phyloP scores from a whole-genome alignment of 2,329 filamentous ascomycete species.

The Ramichloridium luteum region DNA sequence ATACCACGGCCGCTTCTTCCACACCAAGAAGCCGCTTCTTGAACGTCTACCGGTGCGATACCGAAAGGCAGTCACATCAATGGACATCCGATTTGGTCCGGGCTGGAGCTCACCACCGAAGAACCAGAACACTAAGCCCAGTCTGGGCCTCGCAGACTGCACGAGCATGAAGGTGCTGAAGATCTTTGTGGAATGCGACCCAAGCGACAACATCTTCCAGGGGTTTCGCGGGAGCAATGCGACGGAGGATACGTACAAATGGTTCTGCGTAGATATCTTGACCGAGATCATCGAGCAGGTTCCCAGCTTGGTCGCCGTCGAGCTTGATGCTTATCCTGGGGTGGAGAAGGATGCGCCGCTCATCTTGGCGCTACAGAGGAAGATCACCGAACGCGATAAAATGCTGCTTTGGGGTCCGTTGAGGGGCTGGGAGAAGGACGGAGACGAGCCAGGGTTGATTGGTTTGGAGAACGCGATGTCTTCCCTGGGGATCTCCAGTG shows the following conservation, averaged over 20 bases:
- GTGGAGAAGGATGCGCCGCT: slow-evolving; percentile 55
- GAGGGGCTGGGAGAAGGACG: slow-evolving; percentile 50
- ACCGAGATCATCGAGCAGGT: slow-evolving; percentile 44
- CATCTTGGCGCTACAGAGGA: slow-evolving; percentile 47
- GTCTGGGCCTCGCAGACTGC: slow-evolving; percentile 53
- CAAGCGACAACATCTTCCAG: slow-evolving; percentile 50
- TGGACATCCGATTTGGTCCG: slow-evolving; percentile 61
- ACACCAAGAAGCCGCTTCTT: slow-evolving; percentile 60
- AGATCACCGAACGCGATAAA: slow-evolving; percentile 38
- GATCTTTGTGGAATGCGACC: slow-evolving; percentile 62
- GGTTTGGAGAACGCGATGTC: too few species aligned
- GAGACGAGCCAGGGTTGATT: too few species aligned
- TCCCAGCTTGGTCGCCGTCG: slow-evolving; percentile 44
- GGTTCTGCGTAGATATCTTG: slow-evolving; percentile 49
- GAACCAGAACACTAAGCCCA: slow-evolving; percentile 56
- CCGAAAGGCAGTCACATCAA: slow-evolving; percentile 46
- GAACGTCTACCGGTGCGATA: slow-evolving; percentile 51
- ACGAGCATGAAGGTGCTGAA: slow-evolving; percentile 46
- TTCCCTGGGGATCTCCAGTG: too few species aligned
- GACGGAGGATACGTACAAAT: slow-evolving; percentile 56
- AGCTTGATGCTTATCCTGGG: slow-evolving; percentile 58
- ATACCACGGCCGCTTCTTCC: slow-evolving; percentile 53
- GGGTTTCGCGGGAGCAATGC: slow-evolving; percentile 46
- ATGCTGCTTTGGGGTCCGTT: slow-evolving; percentile 55
- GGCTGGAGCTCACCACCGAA: slow-evolving; percentile 59